Evolutionary conservation across 1,284 basidiomycete species (phyloP).

Genomic region (Sporisorium graminicola): DNA sequence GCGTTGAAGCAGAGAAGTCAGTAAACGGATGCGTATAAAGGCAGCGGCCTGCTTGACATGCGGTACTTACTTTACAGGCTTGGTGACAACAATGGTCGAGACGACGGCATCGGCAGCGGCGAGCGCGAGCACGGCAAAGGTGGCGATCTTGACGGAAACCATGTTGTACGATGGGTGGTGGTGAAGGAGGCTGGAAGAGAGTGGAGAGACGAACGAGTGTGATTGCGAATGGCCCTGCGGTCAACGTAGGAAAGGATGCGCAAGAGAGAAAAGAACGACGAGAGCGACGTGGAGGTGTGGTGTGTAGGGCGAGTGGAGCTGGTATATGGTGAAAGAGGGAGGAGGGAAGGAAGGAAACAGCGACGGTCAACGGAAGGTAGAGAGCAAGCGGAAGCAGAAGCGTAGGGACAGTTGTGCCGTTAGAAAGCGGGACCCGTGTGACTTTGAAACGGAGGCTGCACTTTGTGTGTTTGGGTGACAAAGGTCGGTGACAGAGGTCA

Average conservation of each 20-base stretch:
- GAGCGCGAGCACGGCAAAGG: slow-evolving; percentile 46
- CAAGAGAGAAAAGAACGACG: background rate
- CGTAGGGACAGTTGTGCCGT: too few relatives aligned
- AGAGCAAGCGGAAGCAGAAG: too few relatives aligned
- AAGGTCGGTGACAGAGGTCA: background rate
- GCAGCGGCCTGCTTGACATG: background rate
- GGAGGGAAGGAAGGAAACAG: background rate
- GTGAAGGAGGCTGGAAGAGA: background rate
- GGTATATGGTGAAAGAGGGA: background rate
- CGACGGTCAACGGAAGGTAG: background rate
- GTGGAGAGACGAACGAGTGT: slow-evolving; percentile 14
- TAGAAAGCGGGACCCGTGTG: background rate
- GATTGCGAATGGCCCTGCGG: slow-evolving; percentile 9
- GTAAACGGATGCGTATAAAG: background rate
- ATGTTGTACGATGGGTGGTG: slow-evolving; percentile 27
- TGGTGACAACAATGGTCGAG: slow-evolving; percentile 56
- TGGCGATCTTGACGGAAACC: slow-evolving; percentile 39
- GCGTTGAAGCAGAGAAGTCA: slow-evolving; percentile 1
- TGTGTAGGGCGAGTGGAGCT: slow-evolving; percentile 2
- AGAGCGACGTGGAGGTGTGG: slow-evolving; percentile 3
- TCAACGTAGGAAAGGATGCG: slow-evolving; percentile 3
- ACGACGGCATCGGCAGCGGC: slow-evolving; percentile 44
- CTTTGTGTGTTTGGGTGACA: background rate
- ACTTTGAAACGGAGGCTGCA: background rate
- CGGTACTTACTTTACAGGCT: slow-evolving; percentile 55